Evolutionary conservation across 2,329 filamentous ascomycete genomes (phyloP).

Genomic region (Thielaviopsis euricoi): DNA sequence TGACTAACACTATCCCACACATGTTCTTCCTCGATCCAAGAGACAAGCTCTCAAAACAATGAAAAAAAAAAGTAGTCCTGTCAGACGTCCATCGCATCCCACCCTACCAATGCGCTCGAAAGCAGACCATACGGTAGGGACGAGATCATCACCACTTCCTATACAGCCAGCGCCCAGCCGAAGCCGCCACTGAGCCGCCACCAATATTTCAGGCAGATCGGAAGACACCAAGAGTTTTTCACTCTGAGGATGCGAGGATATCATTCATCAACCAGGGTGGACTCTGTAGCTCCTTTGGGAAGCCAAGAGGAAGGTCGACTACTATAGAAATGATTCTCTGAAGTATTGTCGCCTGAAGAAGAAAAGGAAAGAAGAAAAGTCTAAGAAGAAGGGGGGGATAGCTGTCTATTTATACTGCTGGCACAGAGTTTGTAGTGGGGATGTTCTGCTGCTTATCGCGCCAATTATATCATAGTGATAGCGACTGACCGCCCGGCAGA

Average conservation of each 20-base stretch:
- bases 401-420: constrained; percentile 26
- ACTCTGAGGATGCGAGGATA: constrained; percentile 83
- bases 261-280: constrained; percentile 88
- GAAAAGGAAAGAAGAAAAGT: constrained; percentile 31
- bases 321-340: constrained; percentile 97
- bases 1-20: too few species aligned
- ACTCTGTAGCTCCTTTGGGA: constrained; percentile 82
- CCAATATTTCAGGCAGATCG: constrained; percentile 45
- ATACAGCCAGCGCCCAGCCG: constrained; percentile 35
- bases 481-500: constrained; percentile 14
- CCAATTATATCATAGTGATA: background rate
- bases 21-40: constrained; percentile 34
- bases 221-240: constrained; percentile 49
- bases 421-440: constrained; percentile 18
- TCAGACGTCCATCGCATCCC: constrained; percentile 83
- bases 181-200: constrained; percentile 27
- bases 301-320: constrained; percentile 79
- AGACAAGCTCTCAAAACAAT: constrained; percentile 38
- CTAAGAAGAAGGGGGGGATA: constrained; percentile 18
- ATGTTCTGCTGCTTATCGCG: background rate
- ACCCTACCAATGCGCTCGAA: constrained; percentile 63
- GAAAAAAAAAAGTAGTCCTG: constrained; percentile 39
- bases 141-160: constrained; percentile 93
- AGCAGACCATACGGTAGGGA: constrained; percentile 54
- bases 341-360: constrained; percentile 46